Evolutionary conservation across 176 grass and related monocot genomes (phyloP), one percentile per base, ranked within the genome.

Genomic region (Coix lacrymajobi): DNA sequence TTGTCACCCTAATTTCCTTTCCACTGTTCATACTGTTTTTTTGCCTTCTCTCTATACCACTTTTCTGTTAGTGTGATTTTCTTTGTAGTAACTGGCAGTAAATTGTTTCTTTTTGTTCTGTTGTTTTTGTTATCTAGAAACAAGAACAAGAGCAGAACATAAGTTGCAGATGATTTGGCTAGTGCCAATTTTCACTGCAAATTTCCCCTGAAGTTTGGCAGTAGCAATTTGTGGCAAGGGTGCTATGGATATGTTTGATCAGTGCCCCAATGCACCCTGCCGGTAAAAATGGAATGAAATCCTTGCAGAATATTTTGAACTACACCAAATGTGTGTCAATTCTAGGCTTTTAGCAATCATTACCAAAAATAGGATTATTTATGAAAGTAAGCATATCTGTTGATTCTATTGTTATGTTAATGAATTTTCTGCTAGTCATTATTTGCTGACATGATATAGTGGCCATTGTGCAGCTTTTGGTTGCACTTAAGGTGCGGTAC

Each of bases 401-500:
- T 13, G 22, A 5, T 43, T 41, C 62, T 65, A 25, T 86, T 67
- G 45, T 62, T 86, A 44, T 77, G 16, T 10, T 57, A 57, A 58
- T 68, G 49, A 69, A 45, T 62, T 34, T 44, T 32, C 9, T 36
- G 16, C 17, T 68, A 24, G 2, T 5, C 16, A 32, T 65, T 73
- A 19, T n/a, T 33, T 65, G 2, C 64, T 86, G 69, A 45, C 77
- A 56, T 75, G 32, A 81, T 75, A 14, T 44, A 51, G 32, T 66
- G 26, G 14, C 28, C 6, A 65, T 76, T 71, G 1, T 70, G 13
- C 85, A 97, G 94, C 94, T 97, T 87, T 90, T 97, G 91, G 94
- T 97, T 76, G 86, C 91, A 67, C 85, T 97, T 34, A 97, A 97
- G 79, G 94, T 97, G 70, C 94, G 94, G 6, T 91, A 93, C 81